Evolutionary conservation across 805 yeast genomes (phyloP), one percentile per base, ranked within the genome.

Genomic region (Yarrowia alimentaria): DNA sequence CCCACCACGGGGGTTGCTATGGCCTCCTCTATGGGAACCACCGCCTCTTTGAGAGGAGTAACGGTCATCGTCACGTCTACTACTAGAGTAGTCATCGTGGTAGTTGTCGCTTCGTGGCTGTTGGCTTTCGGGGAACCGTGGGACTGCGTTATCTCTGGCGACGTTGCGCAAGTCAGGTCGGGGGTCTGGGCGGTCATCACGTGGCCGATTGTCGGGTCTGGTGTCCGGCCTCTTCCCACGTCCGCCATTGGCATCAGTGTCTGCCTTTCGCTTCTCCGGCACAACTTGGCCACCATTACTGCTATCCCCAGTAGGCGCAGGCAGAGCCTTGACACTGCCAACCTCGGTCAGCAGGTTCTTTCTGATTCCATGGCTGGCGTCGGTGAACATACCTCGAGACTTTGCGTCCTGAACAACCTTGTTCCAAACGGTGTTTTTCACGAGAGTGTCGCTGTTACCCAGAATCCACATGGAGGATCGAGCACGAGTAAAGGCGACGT

Each of bases 401-500:
- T 12, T 14, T 29, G 62, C 61, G 24, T 58, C 60, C 17, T 66
- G 64, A 8, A 90, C 74, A 47, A 93, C 69, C 52, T 77, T 72
- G 20, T 65, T 68, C 99, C 99, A 93, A 0, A 88, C 79, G 18
- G 70, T 70, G 62, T 89, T 84, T 50, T 77, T 68, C 6, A 64
- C 59, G 57, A 91, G 74, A 1, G 94, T 80, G n/a, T 72, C 69
- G 22, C 74, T 77, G 58, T 85, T 81, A 16, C 99, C 99, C 12
- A 94, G 66, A 52, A 93, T 81, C 98, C 98, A 93, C 56, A 93
- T 70, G 0, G 98, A 85, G 1, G 94, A 76, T 58, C 83, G 79
- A 0, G 98, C 97, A 70, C 99, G 85, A 1, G 98, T 91, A 28
- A 93, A 69, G 0, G 96, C 98, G 50, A 93, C 99, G 66, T 93